Percentiles rank a stretch among this genome's conserved stretches.
Evolutionary conservation across 305 asterid species (phyloP).

Genomic region (Ajuga reptans): DNA sequence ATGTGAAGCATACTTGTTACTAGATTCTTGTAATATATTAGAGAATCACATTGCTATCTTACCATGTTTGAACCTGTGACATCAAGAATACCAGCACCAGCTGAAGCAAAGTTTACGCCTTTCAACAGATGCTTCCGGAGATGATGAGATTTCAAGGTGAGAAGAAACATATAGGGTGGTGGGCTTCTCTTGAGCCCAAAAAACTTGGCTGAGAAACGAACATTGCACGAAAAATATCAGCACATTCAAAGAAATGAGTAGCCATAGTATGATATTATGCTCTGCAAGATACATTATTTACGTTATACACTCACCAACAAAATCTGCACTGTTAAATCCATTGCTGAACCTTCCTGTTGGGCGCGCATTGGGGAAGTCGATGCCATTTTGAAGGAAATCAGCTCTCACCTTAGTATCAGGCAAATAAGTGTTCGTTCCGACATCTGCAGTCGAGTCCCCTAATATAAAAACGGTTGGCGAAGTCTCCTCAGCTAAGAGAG

Average conservation of each 20-base stretch:
- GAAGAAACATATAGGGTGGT: constrained; percentile 47
- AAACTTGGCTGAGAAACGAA: constrained; percentile 39
- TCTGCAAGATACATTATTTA: not conserved
- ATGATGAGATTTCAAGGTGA: constrained; percentile 28
- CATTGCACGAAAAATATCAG: not conserved
- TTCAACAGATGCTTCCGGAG: constrained; percentile 29
- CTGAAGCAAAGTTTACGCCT: constrained; percentile 72
- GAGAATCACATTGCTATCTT: not conserved
- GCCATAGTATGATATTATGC: not conserved
- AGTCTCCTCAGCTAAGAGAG: constrained; percentile 25
- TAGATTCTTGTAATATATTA: not conserved
- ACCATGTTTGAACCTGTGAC: constrained; percentile 41
- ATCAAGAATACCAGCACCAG: constrained; percentile 66
- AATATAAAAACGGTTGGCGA: constrained; percentile 44
- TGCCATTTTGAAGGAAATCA: constrained; percentile 43
- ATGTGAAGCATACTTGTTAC: not conserved
- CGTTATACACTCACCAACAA: constrained; percentile 32
- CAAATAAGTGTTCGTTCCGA: constrained; percentile 55
- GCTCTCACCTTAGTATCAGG: constrained; percentile 31
- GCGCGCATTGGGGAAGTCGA: constrained; percentile 47
- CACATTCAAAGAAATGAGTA: not conserved
- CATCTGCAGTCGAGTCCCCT: constrained; percentile 76
- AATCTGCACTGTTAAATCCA: constrained; percentile 62
- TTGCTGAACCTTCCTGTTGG: constrained; percentile 73
- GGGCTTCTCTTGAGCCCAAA: constrained; percentile 67